Evolutionary conservation across 345 rosid species (phyloP).

Genomic region (Hibiscus trionum): DNA sequence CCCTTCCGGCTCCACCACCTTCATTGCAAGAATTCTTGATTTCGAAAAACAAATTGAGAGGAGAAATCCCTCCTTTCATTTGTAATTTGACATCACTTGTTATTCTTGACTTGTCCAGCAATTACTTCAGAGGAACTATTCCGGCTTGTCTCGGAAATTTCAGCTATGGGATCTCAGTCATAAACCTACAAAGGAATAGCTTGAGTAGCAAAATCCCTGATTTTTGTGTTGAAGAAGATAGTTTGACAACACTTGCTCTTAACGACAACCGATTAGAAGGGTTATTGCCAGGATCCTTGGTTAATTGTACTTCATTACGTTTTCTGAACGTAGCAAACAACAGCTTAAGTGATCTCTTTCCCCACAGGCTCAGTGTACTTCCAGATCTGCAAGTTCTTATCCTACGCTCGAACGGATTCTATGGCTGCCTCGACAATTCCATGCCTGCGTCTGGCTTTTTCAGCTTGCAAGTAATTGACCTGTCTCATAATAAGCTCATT

Average conservation of each 20-base stretch:
- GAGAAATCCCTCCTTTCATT: constrained; percentile 9
- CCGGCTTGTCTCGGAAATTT: constrained; percentile 21
- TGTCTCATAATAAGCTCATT: not conserved
- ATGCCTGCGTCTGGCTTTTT: not conserved
- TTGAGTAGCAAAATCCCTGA: constrained; percentile 14
- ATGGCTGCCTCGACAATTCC: not conserved
- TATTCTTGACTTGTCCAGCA: constrained; percentile 13
- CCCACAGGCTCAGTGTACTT: constrained; percentile 1
- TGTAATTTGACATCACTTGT: constrained; percentile 1
- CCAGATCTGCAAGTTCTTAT: not conserved
- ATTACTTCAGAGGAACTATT: constrained; percentile 11
- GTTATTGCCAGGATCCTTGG: constrained; percentile 12
- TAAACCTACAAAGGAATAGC: constrained; percentile 7
- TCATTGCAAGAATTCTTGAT: not conserved
- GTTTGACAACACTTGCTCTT: not conserved
- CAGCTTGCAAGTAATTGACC: not conserved
- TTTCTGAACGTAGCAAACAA: constrained; percentile 14
- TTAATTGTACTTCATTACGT: not conserved
- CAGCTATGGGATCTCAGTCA: accelerated
- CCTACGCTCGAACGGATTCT: constrained; percentile 9
- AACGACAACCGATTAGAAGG: constrained; percentile 12
- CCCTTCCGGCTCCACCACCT: not conserved
- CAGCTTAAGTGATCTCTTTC: constrained; percentile 13
- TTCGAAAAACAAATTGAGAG: constrained; percentile 17
- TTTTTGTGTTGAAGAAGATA: not conserved